A percentile compares a stretch with the other conserved stretches of the same genome.
These are phyloP conservation scores for Psilocybe subaeruginosa DNA, from an alignment of 768 basidiomycete species.

Conservation along the genomic window DNA sequence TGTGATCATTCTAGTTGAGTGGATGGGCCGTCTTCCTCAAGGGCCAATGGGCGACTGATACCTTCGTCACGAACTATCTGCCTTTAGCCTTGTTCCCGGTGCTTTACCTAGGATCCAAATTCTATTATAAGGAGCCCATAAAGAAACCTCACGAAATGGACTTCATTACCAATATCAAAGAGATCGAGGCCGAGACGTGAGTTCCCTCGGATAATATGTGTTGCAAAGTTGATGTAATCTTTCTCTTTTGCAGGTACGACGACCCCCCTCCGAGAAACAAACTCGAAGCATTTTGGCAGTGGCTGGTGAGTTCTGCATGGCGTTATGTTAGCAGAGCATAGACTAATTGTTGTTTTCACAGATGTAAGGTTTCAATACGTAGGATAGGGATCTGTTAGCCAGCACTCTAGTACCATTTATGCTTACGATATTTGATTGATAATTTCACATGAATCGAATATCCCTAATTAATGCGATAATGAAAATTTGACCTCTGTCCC, in stretches of 20 bases:
- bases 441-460: background rate
- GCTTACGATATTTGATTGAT: background rate
- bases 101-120: constrained; percentile 63
- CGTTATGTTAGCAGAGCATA: background rate
- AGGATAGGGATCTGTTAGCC: too few species aligned
- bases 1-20: constrained; percentile 36
- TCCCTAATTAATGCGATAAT: background rate
- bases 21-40: constrained; percentile 46
- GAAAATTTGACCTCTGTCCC: background rate
- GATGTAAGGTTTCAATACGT: constrained; percentile 14
- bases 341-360: background rate
- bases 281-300: constrained; percentile 73
- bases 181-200: constrained; percentile 68
- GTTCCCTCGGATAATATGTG: constrained; percentile 17
- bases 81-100: constrained; percentile 75
- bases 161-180: constrained; percentile 70
- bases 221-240: background rate
- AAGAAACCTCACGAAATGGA: constrained; percentile 77
- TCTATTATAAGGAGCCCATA: constrained; percentile 50
- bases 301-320: constrained; percentile 63
- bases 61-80: constrained; percentile 86
- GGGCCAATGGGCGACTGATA: constrained; percentile 49
- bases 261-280: constrained; percentile 73
- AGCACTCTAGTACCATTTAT: background rate
- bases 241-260: constrained; percentile 47